Evolutionary conservation across 306 rosid genomes (phyloP).

Genomic region (Casuarina glauca): DNA sequence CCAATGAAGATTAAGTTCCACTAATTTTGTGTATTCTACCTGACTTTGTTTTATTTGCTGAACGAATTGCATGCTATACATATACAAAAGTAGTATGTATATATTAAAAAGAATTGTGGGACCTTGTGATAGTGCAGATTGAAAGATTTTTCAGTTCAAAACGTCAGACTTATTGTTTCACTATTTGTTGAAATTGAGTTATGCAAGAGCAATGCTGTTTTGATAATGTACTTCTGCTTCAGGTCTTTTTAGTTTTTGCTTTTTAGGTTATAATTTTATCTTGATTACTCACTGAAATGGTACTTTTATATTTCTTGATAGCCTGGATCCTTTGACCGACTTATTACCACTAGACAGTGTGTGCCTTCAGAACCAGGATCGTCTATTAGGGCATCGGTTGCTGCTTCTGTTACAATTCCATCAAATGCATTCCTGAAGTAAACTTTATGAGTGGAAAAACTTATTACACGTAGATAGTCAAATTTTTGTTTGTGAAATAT

Average conservation of each 20-base stretch:
- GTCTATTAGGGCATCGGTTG: conserved; percentile 91
- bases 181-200: not conserved
- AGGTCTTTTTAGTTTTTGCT: no score
- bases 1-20: not conserved
- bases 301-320: conserved; percentile 29
- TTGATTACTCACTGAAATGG: conserved; percentile 12
- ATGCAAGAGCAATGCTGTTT: not conserved
- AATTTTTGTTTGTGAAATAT: conserved; percentile 22
- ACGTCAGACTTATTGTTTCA: not conserved
- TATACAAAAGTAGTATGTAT: no score
- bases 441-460: conserved; percentile 60
- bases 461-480: conserved; percentile 68
- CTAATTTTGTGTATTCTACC: not conserved
- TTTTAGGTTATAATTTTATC: not conserved
- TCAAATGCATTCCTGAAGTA: conserved; percentile 69
- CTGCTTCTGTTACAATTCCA: conserved; percentile 81
- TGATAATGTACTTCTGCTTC: not conserved
- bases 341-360: conserved; percentile 43
- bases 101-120: not conserved
- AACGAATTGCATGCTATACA: not conserved
- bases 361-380: conserved; percentile 78
- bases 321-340: conserved; percentile 83
- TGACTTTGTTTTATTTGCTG: not conserved
- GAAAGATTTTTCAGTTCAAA: not conserved
- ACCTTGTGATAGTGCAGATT: not conserved